Percentiles rank a stretch among this genome's conserved stretches.
phyloP scores from a whole-genome alignment of 139 green algal species.

The Volvox reticuliferus region DNA sequence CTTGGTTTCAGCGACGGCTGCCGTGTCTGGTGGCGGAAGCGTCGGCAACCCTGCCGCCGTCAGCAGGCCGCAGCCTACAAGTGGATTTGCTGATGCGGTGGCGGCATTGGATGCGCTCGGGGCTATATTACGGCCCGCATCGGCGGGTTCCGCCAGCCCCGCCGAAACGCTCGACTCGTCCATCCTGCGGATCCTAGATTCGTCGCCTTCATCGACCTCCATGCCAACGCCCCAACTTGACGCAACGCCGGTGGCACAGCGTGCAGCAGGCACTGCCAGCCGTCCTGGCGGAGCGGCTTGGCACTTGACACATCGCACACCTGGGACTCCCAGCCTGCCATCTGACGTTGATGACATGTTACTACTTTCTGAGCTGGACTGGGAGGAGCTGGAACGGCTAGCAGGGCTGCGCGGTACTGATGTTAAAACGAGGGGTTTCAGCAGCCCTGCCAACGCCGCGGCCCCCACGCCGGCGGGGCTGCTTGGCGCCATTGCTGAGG shows the following conservation, averaged over 20 bases:
- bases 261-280: background rate
- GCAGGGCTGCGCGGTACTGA: background rate
- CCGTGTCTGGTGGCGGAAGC: too few species aligned
- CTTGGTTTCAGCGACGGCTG: too few species aligned
- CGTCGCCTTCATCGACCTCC: background rate
- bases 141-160: background rate
- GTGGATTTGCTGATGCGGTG: background rate
- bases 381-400: constrained; percentile 34
- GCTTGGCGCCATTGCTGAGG: background rate
- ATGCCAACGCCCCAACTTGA: background rate
- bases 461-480: background rate
- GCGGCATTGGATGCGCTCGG: constrained; percentile 4
- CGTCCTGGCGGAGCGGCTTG: background rate
- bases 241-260: background rate
- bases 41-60: too few species aligned
- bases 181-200: constrained; percentile 11
- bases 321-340: background rate
- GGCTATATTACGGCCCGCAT: background rate
- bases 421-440: too few species aligned
- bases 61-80: background rate
- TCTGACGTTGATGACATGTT: constrained; percentile 34
- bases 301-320: background rate
- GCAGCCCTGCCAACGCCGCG: background rate
- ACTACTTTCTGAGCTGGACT: constrained; percentile 18
- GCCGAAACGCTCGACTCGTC: constrained; percentile 13